Evolutionary conservation across 352 stramenopile species (phyloP).

Genomic region (Proteromonas lacertae): DNA sequence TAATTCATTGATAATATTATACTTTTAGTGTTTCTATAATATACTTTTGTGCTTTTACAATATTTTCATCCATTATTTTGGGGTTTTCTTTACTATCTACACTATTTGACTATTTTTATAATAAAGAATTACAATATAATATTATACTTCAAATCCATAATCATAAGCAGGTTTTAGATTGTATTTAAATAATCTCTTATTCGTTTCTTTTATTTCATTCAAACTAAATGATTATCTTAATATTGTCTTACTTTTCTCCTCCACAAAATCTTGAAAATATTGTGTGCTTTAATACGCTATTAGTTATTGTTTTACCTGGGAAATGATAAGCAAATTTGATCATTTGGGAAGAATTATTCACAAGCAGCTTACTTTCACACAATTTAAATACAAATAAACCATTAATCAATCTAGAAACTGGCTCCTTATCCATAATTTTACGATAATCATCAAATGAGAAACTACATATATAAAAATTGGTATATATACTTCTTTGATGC

Average conservation of each 20-base stretch:
- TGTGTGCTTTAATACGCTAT: slow-evolving; percentile 44
- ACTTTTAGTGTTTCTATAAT: too few species aligned
- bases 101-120: slow-evolving; percentile 40
- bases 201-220: too few species aligned
- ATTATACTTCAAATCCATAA: slow-evolving; percentile 45
- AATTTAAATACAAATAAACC: slow-evolving; percentile 44
- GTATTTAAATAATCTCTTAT: too few species aligned
- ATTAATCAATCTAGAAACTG: too few species aligned
- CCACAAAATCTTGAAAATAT: slow-evolving; percentile 91
- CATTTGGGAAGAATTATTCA: slow-evolving; percentile 40
- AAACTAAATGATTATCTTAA: slow-evolving; percentile 30
- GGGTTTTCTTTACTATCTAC: slow-evolving; percentile 77
- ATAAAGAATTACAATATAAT: slow-evolving; percentile 58
- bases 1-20: too few species aligned
- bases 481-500: too few species aligned
- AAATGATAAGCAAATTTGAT: slow-evolving; percentile 31
- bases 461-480: too few species aligned
- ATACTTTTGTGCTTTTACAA: too few species aligned
- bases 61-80: slow-evolving; percentile 46
- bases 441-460: too few species aligned
- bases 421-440: too few species aligned
- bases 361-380: slow-evolving; percentile 37
- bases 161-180: too few species aligned
- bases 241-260: slow-evolving; percentile 41
- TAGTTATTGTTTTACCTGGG: slow-evolving; percentile 36